These are phyloP conservation scores for Tetradesmus lagerheimii DNA, from an alignment of 139 green algal genomes.

Conservation along the genomic window DNA sequence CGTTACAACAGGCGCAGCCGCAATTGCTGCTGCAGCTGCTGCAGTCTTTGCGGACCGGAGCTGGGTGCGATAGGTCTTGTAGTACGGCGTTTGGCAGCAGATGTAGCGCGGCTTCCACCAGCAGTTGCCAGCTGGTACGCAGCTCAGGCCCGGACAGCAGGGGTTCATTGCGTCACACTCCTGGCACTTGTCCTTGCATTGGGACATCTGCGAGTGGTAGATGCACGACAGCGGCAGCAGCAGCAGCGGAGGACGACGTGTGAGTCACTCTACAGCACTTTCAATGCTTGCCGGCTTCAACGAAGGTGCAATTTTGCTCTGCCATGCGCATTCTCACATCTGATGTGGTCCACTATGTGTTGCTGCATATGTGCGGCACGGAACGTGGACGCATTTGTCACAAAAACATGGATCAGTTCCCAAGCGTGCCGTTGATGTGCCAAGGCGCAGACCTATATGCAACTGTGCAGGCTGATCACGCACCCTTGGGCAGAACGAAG, in stretches of 20 bases:
- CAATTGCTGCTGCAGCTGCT: background rate
- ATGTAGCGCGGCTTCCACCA: background rate
- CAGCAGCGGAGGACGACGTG: background rate
- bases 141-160: background rate
- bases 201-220: background rate
- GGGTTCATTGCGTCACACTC: background rate
- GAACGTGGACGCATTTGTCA: no score
- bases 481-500: background rate
- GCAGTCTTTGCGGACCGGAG: background rate
- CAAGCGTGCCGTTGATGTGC: no score
- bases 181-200: background rate
- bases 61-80: background rate
- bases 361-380: no score
- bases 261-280: background rate
- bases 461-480: no score
- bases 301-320: no score
- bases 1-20: background rate
- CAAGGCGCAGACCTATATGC: no score
- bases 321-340: no score
- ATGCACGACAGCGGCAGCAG: background rate
- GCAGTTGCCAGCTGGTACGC: background rate
- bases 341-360: no score
- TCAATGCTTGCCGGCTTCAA: no score
- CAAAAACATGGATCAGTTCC: no score
- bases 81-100: background rate